Base-by-base conservation (phyloP, 2,329 filamentous ascomycete genomes). In the Aspergillus amoenus region DNA sequence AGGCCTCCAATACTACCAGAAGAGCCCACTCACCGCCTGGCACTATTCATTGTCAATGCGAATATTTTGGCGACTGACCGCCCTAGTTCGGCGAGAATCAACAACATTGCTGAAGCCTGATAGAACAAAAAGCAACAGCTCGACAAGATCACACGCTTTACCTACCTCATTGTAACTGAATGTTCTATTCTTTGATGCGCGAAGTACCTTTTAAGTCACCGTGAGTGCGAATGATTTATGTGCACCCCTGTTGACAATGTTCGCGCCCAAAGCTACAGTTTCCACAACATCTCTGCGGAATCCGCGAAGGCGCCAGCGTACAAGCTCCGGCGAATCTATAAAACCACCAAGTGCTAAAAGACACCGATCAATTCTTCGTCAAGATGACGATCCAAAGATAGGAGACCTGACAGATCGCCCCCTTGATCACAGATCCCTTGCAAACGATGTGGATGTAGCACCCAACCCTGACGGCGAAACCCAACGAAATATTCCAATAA, bases 301-400 rank as follows among this genome's bases (percentile, higher is more conserved):
- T 57, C 67, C 73, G 59, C 69, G 74, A 55, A 67, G 75, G 55
- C 73, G 75, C 55, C 75, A 74, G 55, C 70, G 75, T 61, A 73
- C 73, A 51, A 71, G 71, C 61, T 76, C 75, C 37, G 78, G 79
- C 59, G 78, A 81, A 55, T 74, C 74, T 12, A 68, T 75, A 39
- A 76, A 78, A 42, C 72, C 73, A 49, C 78, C 77, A 17, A 74
- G 72, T 57, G 72, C 78, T 12, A 81, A 81, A 66, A 73, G 77
- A 61, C 76, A 79, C 61, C 72, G 78, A 58, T 79, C 78, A n/a
- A 69, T 68, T 37, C 61, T 79, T 40, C 72, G 73, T 9, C 68
- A 73, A 61, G 68, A 41, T 22, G 22, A 72, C 50, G 69, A 68
- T n/a, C 63, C 68, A 39, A 69, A 74, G 44, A 61, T 66, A 44